These are phyloP conservation scores for Sugiyamaella pinicola DNA, from an alignment of 1,139 yeast species.

Conservation along the genomic window DNA sequence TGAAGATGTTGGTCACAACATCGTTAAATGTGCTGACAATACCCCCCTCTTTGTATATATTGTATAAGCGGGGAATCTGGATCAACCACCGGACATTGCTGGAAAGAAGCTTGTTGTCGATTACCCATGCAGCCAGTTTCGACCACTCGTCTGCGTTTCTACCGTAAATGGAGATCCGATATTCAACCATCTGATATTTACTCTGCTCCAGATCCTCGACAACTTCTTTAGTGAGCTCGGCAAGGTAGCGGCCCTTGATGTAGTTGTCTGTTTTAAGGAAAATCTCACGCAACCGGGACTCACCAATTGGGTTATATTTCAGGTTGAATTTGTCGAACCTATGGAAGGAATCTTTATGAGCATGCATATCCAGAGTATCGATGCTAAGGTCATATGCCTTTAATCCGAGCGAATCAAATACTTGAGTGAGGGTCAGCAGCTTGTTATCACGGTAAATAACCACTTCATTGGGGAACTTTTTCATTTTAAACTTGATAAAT, in stretches of 20 bases:
- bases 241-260: slow-evolving; percentile 83
- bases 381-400: slow-evolving; percentile 94
- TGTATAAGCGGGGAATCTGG: slow-evolving; percentile 92
- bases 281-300: slow-evolving; percentile 92
- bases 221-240: slow-evolving; percentile 92
- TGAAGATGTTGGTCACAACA: slow-evolving; percentile 73
- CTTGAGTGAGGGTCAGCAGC: slow-evolving; percentile 81
- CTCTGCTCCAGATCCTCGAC: slow-evolving; percentile 88
- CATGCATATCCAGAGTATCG: slow-evolving; percentile 98
- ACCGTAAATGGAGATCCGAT: slow-evolving; percentile 92
- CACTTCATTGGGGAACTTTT: slow-evolving; percentile 78
- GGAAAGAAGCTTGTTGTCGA: slow-evolving; percentile 87
- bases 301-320: slow-evolving; percentile 98
- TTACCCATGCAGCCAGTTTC: slow-evolving; percentile 89
- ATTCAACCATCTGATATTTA: slow-evolving; percentile 96
- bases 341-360: slow-evolving; percentile 97
- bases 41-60: slow-evolving; percentile 78
- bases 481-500: slow-evolving; percentile 87
- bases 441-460: slow-evolving; percentile 94
- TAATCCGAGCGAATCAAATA: slow-evolving; percentile 83
- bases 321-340: slow-evolving; percentile 96
- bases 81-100: slow-evolving; percentile 97
- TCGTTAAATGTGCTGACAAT: slow-evolving; percentile 74
- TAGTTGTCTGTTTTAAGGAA: slow-evolving; percentile 94
- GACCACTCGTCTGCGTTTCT: slow-evolving; percentile 92